Base-by-base conservation (phyloP, 2,329 filamentous ascomycete species). In the Leptodontidium sp. region DNA sequence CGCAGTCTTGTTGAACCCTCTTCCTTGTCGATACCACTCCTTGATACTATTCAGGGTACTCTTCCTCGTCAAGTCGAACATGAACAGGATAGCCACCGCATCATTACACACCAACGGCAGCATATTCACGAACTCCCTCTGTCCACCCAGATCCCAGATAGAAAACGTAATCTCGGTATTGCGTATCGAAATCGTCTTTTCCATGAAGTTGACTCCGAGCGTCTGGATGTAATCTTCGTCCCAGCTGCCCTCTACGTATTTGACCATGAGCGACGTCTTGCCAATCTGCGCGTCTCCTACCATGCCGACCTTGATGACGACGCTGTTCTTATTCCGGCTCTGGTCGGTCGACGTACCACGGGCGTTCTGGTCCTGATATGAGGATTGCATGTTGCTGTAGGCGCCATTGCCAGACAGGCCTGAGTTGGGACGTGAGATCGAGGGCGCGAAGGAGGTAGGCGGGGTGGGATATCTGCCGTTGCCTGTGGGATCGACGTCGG, bases 141-240 rank as follows among this genome's bases (percentile, higher is more conserved):
- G 96, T 73, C 96, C 96, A 76, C 96, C 96, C 66, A 99, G 83
- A 84, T 99, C 96, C 96, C 96, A 99, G 79, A 99, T 99, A 70
- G 94, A 97, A 83, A 99, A 99, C 53, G 96, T 99, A 81, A 99
- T 99, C 82, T 99, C 96, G 17, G 96, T 99, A 82, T 99, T 99
- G 71, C 96, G 92, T 81, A 99, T 99, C 71, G 93, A 97, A 79
- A 99, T 99, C 45, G 96, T 99, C 87, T 99, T 99, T 81, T 99
- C 96, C 96, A 99, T 99, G 82, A 99, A 99, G 82, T 99, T 99
- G 82, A 99, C 96, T 74, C 96, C 96, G 55, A 99, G 84, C 26
- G 96, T 99, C 83, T 99, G 96, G 78, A 99, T 99, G 81, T 99
- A 99, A 80, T 99, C 96, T 83, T 99, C 96, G 81, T 99, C 96